phyloP scores from a whole-genome alignment of 768 basidiomycete species.

The Asterophora lycoperdoides region DNA sequence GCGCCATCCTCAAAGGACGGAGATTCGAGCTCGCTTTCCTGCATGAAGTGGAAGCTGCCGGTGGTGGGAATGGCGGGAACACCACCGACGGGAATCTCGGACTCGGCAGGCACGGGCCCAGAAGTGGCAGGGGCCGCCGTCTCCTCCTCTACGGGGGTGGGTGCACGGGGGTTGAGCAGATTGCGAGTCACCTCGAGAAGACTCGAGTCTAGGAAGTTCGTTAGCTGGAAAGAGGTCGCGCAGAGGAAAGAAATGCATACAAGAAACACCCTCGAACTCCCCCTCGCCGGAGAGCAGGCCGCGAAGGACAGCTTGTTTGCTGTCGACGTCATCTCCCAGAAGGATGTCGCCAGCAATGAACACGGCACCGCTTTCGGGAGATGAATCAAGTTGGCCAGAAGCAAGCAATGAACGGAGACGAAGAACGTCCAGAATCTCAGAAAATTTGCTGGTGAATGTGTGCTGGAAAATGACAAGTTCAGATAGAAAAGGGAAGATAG shows the following conservation, averaged over 20 bases:
- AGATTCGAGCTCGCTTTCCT: constrained; percentile 72
- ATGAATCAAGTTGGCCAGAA: constrained; percentile 38
- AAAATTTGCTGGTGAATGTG: constrained; percentile 37
- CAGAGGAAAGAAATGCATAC: constrained; percentile 37
- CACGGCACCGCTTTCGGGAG: constrained; percentile 51
- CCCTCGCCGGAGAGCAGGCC: constrained; percentile 57
- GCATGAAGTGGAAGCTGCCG: constrained; percentile 74
- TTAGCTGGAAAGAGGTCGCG: constrained; percentile 9
- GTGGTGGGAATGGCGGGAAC: constrained; percentile 39
- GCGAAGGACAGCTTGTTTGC: constrained; percentile 46
- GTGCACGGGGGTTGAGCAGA: constrained; percentile 44
- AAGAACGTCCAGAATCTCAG: constrained; percentile 54
- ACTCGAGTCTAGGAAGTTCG: constrained; percentile 47
- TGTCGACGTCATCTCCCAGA: constrained; percentile 48
- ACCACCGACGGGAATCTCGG: constrained; percentile 33
- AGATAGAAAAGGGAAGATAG: not conserved
- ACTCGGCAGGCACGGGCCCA: constrained; percentile 21
- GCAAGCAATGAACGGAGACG: constrained; percentile 52
- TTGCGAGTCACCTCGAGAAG: constrained; percentile 53
- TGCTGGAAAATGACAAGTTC: constrained; percentile 31
- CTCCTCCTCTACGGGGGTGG: constrained; percentile 36
- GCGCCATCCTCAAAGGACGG: constrained; percentile 45
- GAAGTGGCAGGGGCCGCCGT: constrained; percentile 21
- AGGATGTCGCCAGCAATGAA: constrained; percentile 50
- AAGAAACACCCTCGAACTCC: constrained; percentile 56